Evolutionary conservation across 768 basidiomycete species (phyloP), one percentile per base, ranked within the genome.

Genomic region (Boletus pseudo-olivaceus): DNA sequence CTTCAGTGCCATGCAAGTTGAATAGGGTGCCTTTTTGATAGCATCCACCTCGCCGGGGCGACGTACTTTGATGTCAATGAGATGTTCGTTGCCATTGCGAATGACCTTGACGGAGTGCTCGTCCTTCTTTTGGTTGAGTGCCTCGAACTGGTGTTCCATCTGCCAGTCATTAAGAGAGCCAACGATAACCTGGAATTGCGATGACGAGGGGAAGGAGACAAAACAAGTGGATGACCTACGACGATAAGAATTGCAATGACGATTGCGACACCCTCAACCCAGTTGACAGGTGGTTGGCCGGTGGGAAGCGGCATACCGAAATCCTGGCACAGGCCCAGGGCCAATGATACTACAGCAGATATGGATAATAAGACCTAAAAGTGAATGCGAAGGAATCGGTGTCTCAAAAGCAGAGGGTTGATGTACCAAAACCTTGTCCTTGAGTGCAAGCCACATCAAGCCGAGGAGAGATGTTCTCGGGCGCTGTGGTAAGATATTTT

Each of bases 131-230:
- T 89, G 90, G 65, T 98, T 98, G 39, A 99, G 81, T 19, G 76
- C 78, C 63, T 87, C 85, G 77, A 99, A 99, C 72, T 98, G 97
- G 2, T 86, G 85, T 71, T 99, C 97, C 72, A 98, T 98, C 72
- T 98, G 94, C 88, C 91, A 99, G 72, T 99, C 97, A 65, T 98
- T 98, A 41, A 98, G 61, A 12, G 94, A 93, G 30, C 96, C 96
- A 53, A 99, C 95, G 40, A 93, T 63, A 53, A 92, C 87, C 87
- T 89, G 15, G 2, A 27, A 34, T 23, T n/a, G 17, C 15, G 35
- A 29, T 61, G n/a, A 52, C 11, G 29, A 47, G 15, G 49, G 7
- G 37, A 41, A 1, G n/a, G 1, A 27, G 17, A 45, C 0, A 1
- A 35, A 19, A 32, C 2, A n/a, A 41, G n/a, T 17, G 7, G 15